Base-by-base conservation (phyloP, 148 eudicot genomes). In the Cornus suecica region DNA sequence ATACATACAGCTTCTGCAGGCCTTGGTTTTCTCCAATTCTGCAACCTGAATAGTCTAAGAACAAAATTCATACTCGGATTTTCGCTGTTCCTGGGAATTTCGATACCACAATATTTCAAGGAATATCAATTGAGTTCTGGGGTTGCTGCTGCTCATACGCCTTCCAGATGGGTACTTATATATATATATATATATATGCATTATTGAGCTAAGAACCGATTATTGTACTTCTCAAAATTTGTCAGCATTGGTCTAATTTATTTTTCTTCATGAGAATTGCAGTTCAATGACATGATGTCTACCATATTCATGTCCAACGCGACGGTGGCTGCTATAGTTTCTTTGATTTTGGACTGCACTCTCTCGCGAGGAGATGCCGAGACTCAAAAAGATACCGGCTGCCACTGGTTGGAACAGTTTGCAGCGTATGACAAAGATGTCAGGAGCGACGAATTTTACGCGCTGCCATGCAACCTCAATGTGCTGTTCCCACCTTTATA, bases 11-110 rank as follows among this genome's bases (percentile, higher is more conserved):
- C 91, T 65, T 86, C 97, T 23, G 94, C 90, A 78, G 98, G 98
- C 1, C 71, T 94, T 3, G 87, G 95, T 70, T 79, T 83, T 79
- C 91, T 94, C 22, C 98, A 94, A 52, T 94, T 88, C 45, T 94
- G 98, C 76, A 94, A 94, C 85, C 84, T 91, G 69, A 94, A 94
- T 78, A 91, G 88, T 78, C 87, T 90, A 87, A 88, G 97, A 79
- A 90, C 94, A 24, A 85, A 86, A 37, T 37, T 37, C 8, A 37
- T 37, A 37, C 34, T 91, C 34, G 97, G 98, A 66, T 84, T 91
- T 68, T 86, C 98, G 28, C 85, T 84, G 75, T 88, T 87, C 84
- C 72, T 86, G 63, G 42, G 42, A 37, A 8, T 37, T 37, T 37
- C 42, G 9, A 10, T 37, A 37, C 42, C 42, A 37, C 42, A 37